These are phyloP conservation scores for Cutaneotrichosporon sp. DNA, from an alignment of 1,284 basidiomycete species.

Conservation along the genomic window DNA sequence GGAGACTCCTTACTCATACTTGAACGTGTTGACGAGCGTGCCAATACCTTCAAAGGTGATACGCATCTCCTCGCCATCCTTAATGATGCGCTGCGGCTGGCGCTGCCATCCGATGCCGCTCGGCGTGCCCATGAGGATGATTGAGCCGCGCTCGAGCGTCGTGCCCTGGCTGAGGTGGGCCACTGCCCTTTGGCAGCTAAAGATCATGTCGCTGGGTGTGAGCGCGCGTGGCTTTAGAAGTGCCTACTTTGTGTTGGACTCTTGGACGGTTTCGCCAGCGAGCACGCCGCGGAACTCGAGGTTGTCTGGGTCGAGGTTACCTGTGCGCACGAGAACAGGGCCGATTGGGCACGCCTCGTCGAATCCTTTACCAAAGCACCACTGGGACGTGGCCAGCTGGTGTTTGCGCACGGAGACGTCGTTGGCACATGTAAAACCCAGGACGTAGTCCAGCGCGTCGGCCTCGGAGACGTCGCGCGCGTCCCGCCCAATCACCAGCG, in stretches of 20 bases:
- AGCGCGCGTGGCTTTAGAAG: neutral
- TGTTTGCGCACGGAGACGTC: slow-evolving; percentile 43
- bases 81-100: slow-evolving; percentile 34
- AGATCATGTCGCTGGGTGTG: slow-evolving; percentile 45
- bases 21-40: slow-evolving; percentile 44
- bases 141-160: slow-evolving; percentile 71
- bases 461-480: slow-evolving; percentile 51
- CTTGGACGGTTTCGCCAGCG: slow-evolving; percentile 19
- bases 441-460: slow-evolving; percentile 51
- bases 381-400: slow-evolving; percentile 38
- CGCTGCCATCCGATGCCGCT: slow-evolving; percentile 45
- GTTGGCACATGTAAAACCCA: slow-evolving; percentile 55
- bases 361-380: slow-evolving; percentile 42
- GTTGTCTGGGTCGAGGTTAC: slow-evolving; percentile 17
- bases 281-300: slow-evolving; percentile 19
- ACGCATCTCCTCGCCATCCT: slow-evolving; percentile 46
- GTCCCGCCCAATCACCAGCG: slow-evolving; percentile 51
- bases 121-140: slow-evolving; percentile 62
- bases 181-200: slow-evolving; percentile 47
- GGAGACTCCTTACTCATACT: slow-evolving; percentile 1
- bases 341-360: slow-evolving; percentile 49
- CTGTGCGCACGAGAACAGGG: slow-evolving; percentile 36
- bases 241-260: slow-evolving; percentile 18
- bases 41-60: slow-evolving; percentile 48
- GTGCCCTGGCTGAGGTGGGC: slow-evolving; percentile 78